A percentile compares a stretch with the other conserved stretches of the same genome.
These are phyloP conservation scores for Mortierella sp. DNA, from an alignment of 371 early-diverging fungal species.

Conservation along the genomic window DNA sequence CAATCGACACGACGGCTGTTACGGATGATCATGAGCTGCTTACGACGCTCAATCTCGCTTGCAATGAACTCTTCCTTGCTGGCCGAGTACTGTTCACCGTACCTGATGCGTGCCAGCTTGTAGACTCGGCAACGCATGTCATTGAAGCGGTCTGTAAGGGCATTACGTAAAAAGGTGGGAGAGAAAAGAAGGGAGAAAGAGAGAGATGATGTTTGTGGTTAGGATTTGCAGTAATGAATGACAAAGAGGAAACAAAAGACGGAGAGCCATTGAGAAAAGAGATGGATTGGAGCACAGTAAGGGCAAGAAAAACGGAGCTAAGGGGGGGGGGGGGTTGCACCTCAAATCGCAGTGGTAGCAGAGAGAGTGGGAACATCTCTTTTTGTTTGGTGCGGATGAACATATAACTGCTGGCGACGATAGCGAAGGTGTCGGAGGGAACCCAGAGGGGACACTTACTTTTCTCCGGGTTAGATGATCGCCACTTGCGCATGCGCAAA, in stretches of 20 bases:
- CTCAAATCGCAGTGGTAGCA: not conserved
- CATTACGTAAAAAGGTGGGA: not conserved
- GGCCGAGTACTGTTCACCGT: conserved; percentile 69
- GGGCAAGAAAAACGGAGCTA: not conserved
- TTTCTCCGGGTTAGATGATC: conserved; percentile 43
- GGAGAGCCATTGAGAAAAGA: too few relatives aligned
- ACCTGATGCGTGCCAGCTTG: conserved; percentile 73
- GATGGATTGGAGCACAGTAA: too few relatives aligned
- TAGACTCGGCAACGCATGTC: conserved; percentile 81
- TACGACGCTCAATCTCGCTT: conserved; percentile 67
- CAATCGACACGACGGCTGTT: conserved; percentile 48
- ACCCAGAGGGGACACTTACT: conserved; percentile 28
- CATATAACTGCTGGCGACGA: not conserved
- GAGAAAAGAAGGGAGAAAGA: not conserved
- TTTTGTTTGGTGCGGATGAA: not conserved
- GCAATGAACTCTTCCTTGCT: conserved; percentile 75
- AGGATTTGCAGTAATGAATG: conserved; percentile 2
- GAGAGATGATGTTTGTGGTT: not conserved
- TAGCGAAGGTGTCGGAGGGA: too few relatives aligned
- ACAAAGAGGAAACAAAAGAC: not conserved
- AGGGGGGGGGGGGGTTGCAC: not conserved
- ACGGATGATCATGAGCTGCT: conserved; percentile 47
- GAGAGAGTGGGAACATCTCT: not conserved
- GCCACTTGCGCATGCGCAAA: conserved; percentile 55
- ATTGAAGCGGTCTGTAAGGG: conserved; percentile 65